These are phyloP conservation scores for Wallacemonas collosoma DNA, from an alignment of 208 protist species.

Conservation along the genomic window DNA sequence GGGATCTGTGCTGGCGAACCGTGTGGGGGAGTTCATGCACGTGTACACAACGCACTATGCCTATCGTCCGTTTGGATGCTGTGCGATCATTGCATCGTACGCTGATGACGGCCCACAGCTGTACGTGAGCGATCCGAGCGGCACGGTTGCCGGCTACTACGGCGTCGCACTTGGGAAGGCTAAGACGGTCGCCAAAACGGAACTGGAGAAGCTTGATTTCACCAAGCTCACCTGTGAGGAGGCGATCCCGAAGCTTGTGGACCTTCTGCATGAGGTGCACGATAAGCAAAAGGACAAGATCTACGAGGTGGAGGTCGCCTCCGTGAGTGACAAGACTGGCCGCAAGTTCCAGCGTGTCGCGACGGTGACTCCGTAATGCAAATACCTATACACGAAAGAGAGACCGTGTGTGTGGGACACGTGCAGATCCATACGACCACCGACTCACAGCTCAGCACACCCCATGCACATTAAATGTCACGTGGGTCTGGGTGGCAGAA, in stretches of 20 bases:
- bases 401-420: background rate
- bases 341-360: conserved; percentile 86
- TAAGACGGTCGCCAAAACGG: conserved; percentile 97
- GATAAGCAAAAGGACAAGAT: conserved; percentile 95
- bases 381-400: too few relatives aligned
- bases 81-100: conserved; percentile 95
- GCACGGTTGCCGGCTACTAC: conserved; percentile 94
- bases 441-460: background rate
- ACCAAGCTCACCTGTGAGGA: conserved; percentile 91
- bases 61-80: conserved; percentile 97
- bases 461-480: background rate
- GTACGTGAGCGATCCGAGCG: conserved; percentile 97
- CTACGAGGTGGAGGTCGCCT: conserved; percentile 97
- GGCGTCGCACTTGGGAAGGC: conserved; percentile 97
- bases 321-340: conserved; percentile 94
- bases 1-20: conserved; percentile 88
- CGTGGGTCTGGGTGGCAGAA: background rate
- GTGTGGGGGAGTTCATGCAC: conserved; percentile 95
- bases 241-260: conserved; percentile 94
- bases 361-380: conserved; percentile 35
- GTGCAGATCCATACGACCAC: background rate
- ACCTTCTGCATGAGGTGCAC: conserved; percentile 90
- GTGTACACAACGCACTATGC: conserved; percentile 94
- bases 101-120: conserved; percentile 95
- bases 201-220: conserved; percentile 98